Percentiles rank a stretch among this genome's conserved stretches.
Evolutionary conservation across 2,329 filamentous ascomycete species (phyloP).

Genomic region (Daldinia sp.): DNA sequence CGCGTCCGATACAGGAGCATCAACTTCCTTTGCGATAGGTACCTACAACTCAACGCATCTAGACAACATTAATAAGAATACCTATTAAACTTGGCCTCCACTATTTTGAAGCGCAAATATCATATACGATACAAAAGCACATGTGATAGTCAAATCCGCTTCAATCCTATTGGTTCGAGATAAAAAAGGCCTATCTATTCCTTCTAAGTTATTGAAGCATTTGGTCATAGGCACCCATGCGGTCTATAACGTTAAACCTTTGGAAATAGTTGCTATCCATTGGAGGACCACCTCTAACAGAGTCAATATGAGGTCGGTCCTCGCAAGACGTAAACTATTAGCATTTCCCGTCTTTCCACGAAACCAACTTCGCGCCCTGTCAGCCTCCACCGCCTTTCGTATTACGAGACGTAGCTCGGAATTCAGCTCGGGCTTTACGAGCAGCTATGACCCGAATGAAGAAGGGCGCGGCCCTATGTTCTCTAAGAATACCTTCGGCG

Average conservation of each 20-base stretch:
- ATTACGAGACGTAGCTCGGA: constrained; percentile 55
- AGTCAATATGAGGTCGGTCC: constrained; percentile 38
- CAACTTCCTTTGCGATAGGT: constrained; percentile 4
- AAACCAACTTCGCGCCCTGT: constrained; percentile 40
- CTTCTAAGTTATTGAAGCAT: neutral
- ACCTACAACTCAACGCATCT: constrained; percentile 2
- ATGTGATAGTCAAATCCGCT: neutral
- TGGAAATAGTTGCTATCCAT: constrained; percentile 10
- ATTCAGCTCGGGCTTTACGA: constrained; percentile 66
- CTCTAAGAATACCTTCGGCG: constrained; percentile 63
- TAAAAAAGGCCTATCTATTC: neutral
- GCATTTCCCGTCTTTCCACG: constrained; percentile 28
- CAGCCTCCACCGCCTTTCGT: constrained; percentile 42
- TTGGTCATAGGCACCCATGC: constrained; percentile 16
- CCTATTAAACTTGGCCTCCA: neutral
- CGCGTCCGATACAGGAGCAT: constrained; percentile 34
- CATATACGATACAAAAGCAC: neutral
- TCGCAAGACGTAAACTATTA: constrained; percentile 36
- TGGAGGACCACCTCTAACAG: constrained; percentile 15
- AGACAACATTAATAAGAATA: neutral
- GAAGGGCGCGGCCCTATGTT: constrained; percentile 69
- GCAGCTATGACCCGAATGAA: constrained; percentile 64
- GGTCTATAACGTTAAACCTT: constrained; percentile 16
- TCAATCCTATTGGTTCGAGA: neutral
- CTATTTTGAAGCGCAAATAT: neutral